Evolutionary conservation across 2,329 filamentous ascomycete genomes (phyloP).

Genomic region (Juglanconis sp.): DNA sequence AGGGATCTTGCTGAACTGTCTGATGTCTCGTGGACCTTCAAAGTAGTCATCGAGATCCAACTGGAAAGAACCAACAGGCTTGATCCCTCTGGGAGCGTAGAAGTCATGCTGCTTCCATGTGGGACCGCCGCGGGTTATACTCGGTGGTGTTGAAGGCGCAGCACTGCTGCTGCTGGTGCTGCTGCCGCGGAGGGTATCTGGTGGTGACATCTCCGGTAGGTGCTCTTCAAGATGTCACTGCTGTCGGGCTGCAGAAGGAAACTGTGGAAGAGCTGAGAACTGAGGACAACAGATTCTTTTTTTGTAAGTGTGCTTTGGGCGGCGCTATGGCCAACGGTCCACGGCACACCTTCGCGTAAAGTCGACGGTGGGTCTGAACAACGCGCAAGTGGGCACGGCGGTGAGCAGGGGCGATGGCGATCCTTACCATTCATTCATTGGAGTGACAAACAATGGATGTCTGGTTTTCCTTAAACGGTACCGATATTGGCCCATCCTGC

Average conservation of each 20-base stretch:
- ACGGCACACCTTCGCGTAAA: neutral
- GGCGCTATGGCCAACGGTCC: neutral
- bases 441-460: neutral
- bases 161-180: neutral
- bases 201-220: neutral
- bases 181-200: neutral
- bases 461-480: too few relatives aligned
- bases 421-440: neutral
- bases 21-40: conserved; percentile 64
- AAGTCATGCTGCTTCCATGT: conserved; percentile 7
- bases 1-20: conserved; percentile 74
- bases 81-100: neutral
- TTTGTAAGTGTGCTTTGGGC: too few relatives aligned
- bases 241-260: neutral
- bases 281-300: neutral
- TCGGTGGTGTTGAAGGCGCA: neutral
- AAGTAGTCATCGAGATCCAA: conserved; percentile 59
- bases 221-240: neutral
- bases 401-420: conserved; percentile 4
- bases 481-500: neutral
- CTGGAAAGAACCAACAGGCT: neutral
- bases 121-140: neutral
- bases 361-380: neutral
- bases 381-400: conserved; percentile 2
- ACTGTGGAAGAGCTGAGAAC: neutral